Conservation (phyloP, 1,139 yeast species). For the Nadsonia commutata region DNA sequence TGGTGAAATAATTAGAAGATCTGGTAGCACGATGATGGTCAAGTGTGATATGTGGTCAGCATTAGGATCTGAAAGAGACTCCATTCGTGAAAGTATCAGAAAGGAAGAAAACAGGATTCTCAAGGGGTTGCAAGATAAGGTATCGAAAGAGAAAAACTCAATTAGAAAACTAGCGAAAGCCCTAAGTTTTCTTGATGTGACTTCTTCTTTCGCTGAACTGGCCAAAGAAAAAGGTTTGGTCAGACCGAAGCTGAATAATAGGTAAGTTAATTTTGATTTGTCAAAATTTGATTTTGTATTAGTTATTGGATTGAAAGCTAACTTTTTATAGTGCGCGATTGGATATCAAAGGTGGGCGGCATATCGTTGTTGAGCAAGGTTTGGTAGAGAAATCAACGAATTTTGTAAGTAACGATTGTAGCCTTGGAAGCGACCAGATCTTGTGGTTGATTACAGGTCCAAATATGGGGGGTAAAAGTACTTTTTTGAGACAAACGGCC, state of each 20-base stretch:
- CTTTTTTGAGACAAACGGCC: slow-evolving; percentile 79
- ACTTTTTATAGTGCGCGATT: slow-evolving; percentile 42
- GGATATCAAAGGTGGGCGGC: slow-evolving; percentile 45
- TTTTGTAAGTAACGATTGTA: slow-evolving; percentile 56
- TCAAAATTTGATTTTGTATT: slow-evolving; percentile 20
- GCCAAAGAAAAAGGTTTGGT: slow-evolving; percentile 51
- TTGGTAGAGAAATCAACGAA: slow-evolving; percentile 29
- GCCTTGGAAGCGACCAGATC: slow-evolving; percentile 20
- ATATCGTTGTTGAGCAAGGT: slow-evolving; percentile 78
- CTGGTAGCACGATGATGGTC: slow-evolving; percentile 15
- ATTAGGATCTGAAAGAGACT: neutral
- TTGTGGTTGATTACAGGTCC: slow-evolving; percentile 85
- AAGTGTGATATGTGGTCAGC: slow-evolving; percentile 8
- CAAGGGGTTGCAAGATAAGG: slow-evolving; percentile 26
- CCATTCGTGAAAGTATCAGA: slow-evolving; percentile 14
- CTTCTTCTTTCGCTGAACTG: slow-evolving; percentile 55
- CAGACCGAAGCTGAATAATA: slow-evolving; percentile 47
- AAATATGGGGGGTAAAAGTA: slow-evolving; percentile 96
- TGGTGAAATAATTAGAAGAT: slow-evolving; percentile 13
- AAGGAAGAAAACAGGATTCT: slow-evolving; percentile 34
- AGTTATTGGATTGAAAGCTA: slow-evolving; percentile 36
- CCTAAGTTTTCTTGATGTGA: slow-evolving; percentile 58
- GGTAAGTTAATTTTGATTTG: slow-evolving; percentile 26
- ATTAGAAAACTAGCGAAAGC: slow-evolving; percentile 34
- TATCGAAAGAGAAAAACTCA: slow-evolving; percentile 26